These are phyloP conservation scores for Amanita phalloides DNA, from an alignment of 768 basidiomycete genomes.

Conservation along the genomic window DNA sequence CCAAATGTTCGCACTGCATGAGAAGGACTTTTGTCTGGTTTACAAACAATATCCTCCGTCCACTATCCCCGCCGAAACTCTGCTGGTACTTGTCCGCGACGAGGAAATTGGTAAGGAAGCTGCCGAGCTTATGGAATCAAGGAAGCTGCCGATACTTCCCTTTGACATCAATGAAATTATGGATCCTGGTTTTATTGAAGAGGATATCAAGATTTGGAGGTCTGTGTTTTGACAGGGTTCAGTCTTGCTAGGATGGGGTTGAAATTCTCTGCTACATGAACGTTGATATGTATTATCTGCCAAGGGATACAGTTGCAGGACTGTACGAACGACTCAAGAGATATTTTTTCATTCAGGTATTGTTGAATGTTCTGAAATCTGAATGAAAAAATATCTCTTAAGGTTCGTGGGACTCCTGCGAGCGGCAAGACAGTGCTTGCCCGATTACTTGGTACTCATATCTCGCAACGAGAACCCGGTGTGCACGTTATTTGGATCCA, in stretches of 20 bases:
- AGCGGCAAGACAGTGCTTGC: conserved; percentile 2
- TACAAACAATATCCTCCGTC: conserved; percentile 1
- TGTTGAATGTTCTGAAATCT: not conserved
- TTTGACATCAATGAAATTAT: conserved; percentile 1
- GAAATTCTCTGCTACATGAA: not conserved
- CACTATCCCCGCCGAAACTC: not conserved
- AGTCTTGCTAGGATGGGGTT: not conserved
- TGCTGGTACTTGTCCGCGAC: not conserved
- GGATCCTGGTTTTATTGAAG: not conserved
- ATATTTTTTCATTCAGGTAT: not conserved
- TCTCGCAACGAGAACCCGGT: not conserved
- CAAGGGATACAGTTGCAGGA: not conserved
- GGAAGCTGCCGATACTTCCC: conserved; percentile 1
- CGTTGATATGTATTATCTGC: not conserved
- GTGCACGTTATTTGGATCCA: too few relatives aligned
- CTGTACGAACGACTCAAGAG: not conserved
- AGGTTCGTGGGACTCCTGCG: conserved; percentile 3
- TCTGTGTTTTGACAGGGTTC: not conserved
- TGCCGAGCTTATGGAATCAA: too few relatives aligned
- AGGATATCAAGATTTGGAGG: not conserved
- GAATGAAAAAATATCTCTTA: too few relatives aligned
- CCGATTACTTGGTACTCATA: not conserved
- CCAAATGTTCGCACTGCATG: conserved; percentile 3
- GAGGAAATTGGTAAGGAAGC: conserved; percentile 3
- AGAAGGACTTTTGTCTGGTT: conserved; percentile 3